phyloP scores from a whole-genome alignment of 352 stramenopile genomes.

The Phytophthora fragariae region DNA sequence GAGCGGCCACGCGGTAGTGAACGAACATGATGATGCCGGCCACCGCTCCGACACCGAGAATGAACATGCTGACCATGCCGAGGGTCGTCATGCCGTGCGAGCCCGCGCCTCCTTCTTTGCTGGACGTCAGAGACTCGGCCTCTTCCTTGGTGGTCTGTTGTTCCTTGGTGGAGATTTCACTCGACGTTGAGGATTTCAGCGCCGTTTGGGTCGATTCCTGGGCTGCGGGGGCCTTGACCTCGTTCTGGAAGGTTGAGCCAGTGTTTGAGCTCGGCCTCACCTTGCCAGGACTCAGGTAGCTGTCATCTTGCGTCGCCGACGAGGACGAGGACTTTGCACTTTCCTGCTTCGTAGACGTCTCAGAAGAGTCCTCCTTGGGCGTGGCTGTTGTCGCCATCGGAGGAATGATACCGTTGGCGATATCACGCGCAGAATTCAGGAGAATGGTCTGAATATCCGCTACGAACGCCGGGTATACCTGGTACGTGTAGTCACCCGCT shows the following conservation, averaged over 20 bases:
- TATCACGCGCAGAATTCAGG: slow-evolving; percentile 41
- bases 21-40: slow-evolving; percentile 60
- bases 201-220: slow-evolving; percentile 8
- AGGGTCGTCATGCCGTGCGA: slow-evolving; percentile 46
- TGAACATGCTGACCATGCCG: slow-evolving; percentile 58
- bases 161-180: slow-evolving; percentile 1
- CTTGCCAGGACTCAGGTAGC: slow-evolving; percentile 19
- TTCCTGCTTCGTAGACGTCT: slow-evolving; percentile 10
- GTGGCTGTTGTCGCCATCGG: slow-evolving; percentile 5
- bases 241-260: slow-evolving; percentile 40
- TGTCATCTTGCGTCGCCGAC: slow-evolving; percentile 22
- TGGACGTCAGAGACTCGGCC: slow-evolving; percentile 25
- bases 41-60: slow-evolving; percentile 56
- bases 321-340: slow-evolving; percentile 1
- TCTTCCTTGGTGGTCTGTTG: slow-evolving; percentile 14
- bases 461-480: slow-evolving; percentile 65
- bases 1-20: slow-evolving; percentile 67
- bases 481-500: slow-evolving; percentile 53
- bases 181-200: not conserved
- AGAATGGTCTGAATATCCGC: slow-evolving; percentile 57
- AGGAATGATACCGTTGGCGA: slow-evolving; percentile 28
- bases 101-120: slow-evolving; percentile 6
- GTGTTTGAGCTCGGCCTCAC: slow-evolving; percentile 44
- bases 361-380: not conserved
- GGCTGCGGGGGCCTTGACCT: slow-evolving; percentile 14